Conservation (phyloP, 2,329 filamentous ascomycete genomes). For the Neoscytalidium dimidiatum region DNA sequence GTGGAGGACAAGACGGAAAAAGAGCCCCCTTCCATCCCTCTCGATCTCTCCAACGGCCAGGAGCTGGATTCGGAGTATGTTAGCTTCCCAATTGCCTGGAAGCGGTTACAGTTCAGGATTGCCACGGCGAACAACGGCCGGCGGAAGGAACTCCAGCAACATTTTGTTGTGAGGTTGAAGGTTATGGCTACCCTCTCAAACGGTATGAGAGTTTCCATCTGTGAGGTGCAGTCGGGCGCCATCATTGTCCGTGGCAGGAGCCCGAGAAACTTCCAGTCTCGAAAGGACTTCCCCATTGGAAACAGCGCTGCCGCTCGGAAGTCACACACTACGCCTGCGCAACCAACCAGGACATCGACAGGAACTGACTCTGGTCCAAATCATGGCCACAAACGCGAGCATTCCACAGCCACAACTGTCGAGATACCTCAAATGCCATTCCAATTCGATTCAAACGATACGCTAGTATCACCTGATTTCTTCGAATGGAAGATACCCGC, state of each 20-base stretch:
- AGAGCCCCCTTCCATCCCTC: slow-evolving; percentile 79
- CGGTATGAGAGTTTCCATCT: slow-evolving; percentile 77
- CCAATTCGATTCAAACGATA: slow-evolving; percentile 43
- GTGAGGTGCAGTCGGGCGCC: slow-evolving; percentile 82
- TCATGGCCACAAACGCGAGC: slow-evolving; percentile 30
- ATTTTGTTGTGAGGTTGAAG: slow-evolving; percentile 88
- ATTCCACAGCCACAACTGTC: slow-evolving; percentile 26
- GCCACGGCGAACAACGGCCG: slow-evolving; percentile 96
- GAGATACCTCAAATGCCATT: slow-evolving; percentile 44
- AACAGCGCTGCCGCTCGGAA: slow-evolving; percentile 79
- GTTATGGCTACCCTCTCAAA: slow-evolving; percentile 81
- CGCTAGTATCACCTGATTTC: slow-evolving; percentile 44
- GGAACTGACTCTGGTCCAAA: slow-evolving; percentile 31
- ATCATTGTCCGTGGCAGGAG: slow-evolving; percentile 93
- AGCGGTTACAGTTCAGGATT: slow-evolving; percentile 88
- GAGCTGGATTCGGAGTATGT: slow-evolving; percentile 80
- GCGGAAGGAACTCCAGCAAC: slow-evolving; percentile 91
- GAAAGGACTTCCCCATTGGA: slow-evolving; percentile 88
- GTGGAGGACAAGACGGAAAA: slow-evolving; percentile 71
- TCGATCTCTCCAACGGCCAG: slow-evolving; percentile 66
- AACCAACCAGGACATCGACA: slow-evolving; percentile 39
- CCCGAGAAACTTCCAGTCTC: slow-evolving; percentile 89
- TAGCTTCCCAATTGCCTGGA: slow-evolving; percentile 92
- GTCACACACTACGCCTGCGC: slow-evolving; percentile 34
- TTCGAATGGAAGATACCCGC: slow-evolving; percentile 47